Evolutionary conservation across 2,329 filamentous ascomycete genomes (phyloP), one percentile per base, ranked within the genome.

Genomic region (Pyricularia grisea): DNA sequence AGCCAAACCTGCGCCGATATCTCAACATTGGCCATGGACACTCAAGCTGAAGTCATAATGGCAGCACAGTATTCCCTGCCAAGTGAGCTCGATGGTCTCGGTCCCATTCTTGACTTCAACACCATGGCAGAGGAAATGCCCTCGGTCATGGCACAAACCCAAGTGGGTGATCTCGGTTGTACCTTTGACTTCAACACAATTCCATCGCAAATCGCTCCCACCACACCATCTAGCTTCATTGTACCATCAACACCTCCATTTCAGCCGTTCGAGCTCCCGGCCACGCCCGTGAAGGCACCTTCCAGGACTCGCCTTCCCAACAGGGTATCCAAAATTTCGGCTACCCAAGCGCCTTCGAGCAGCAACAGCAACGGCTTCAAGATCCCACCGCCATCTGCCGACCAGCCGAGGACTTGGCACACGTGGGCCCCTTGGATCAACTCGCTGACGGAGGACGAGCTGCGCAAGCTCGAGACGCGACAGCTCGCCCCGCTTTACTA

Each of bases 341-440:
- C 60, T 27, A 25, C 4, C 1, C 25, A 4, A 63, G 60, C 25
- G 25, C 6, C 60, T 14, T 28, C 20, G 1, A 17, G 65, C 36
- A 27, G 10, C 65, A 36, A 66, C 23, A 25, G 3, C 27, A 17
- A 23, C n/a, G 25, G 10, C 33, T 12, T n/a, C 65, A 67, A 36
- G 33, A 50, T 67, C 14, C 65, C 65, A 4, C 33, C 55, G 5
- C 66, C 66, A 17, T 67, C 66, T 42, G 66, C 66, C 23, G 36
- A 58, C 36, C 66, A 67, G 66, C 23, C 27, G 31, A 58, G 67
- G 11, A 64, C 30, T 4, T 68, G 67, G 67, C 27, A 65, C 4
- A 65, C 14, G 12, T 68, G 67, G 67, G 67, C 67, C 2, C 67
- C 67, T 5, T 68, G 58, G 50, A 64, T 68, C 58, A 50, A 64